Evolutionary conservation across 306 rosid species (phyloP).

Genomic region (Cicer chorassanicum): DNA sequence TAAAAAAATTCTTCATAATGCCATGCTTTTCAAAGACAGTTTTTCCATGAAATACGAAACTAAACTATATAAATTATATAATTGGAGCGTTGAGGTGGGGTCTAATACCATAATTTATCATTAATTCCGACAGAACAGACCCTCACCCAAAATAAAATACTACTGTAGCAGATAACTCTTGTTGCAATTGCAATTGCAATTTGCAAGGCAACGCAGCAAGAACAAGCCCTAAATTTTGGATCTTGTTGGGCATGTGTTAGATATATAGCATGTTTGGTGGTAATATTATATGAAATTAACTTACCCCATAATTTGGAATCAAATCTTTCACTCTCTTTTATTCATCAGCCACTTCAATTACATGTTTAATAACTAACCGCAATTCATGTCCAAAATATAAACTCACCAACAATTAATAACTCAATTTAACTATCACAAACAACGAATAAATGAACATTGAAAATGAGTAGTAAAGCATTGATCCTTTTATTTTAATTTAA

Average conservation of each 20-base stretch:
- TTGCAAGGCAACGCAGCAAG: background rate
- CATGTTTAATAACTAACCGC: background rate
- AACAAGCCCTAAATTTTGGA: background rate
- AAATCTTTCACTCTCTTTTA: background rate
- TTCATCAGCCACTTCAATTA: background rate
- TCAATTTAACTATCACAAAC: background rate
- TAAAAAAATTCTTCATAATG: no score
- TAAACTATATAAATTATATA: background rate
- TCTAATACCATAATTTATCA: background rate
- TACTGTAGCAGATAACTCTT: background rate
- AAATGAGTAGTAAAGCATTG: background rate
- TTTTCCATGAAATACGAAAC: background rate
- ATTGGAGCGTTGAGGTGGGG: background rate
- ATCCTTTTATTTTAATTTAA: no score
- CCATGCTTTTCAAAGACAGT: no score
- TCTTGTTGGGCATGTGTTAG: background rate
- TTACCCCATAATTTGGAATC: background rate
- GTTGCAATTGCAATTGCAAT: background rate
- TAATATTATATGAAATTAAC: background rate
- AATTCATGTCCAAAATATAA: background rate
- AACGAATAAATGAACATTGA: background rate
- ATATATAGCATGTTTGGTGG: background rate
- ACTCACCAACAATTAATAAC: background rate
- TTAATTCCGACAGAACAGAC: background rate
- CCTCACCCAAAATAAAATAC: background rate